A percentile compares a stretch with the other conserved stretches of the same genome.
Conservation (phyloP, 495 filamentous ascomycete species). For the Aspergillus cristatus region DNA sequence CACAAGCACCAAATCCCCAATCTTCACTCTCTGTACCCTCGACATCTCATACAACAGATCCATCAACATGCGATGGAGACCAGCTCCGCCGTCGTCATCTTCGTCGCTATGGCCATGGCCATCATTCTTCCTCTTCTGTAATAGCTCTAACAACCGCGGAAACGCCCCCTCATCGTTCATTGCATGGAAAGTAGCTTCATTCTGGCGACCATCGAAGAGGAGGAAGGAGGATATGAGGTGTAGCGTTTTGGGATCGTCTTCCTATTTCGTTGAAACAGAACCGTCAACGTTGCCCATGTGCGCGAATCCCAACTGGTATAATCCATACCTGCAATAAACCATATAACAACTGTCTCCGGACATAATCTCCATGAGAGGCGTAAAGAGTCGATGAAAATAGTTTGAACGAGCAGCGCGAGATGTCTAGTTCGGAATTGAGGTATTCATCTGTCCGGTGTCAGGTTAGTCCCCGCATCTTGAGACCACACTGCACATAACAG, state of each 20-base stretch:
- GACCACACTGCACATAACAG: too few species aligned
- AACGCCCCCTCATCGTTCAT: conserved; percentile 86
- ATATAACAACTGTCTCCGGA: conserved; percentile 88
- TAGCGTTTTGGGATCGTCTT: conserved; percentile 71
- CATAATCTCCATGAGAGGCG: conserved; percentile 65
- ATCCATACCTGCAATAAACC: conserved; percentile 66
- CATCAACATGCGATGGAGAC: conserved; percentile 71
- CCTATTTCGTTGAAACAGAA: conserved; percentile 27
- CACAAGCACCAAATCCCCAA: conserved; percentile 68
- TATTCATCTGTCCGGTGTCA: conserved; percentile 47
- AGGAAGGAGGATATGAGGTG: conserved; percentile 79
- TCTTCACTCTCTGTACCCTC: conserved; percentile 71
- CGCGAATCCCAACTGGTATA: too few species aligned
- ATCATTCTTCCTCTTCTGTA: conserved; percentile 57
- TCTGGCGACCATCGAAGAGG: conserved; percentile 77
- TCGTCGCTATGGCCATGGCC: too few species aligned
- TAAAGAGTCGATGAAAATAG: conserved; percentile 73
- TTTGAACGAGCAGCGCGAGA: conserved; percentile 74
- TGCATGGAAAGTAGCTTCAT: conserved; percentile 70
- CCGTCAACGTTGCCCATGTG: too few species aligned
- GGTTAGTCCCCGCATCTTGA: conserved; percentile 2
- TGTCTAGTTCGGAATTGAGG: conserved; percentile 73
- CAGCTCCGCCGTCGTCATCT: conserved; percentile 42
- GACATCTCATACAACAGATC: conserved; percentile 97
- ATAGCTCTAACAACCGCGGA: conserved; percentile 70